A percentile compares a stretch with the other conserved stretches of the same genome.
Evolutionary conservation across 2,329 filamentous ascomycete genomes (phyloP).

Genomic region (Hypoxylon sp.): DNA sequence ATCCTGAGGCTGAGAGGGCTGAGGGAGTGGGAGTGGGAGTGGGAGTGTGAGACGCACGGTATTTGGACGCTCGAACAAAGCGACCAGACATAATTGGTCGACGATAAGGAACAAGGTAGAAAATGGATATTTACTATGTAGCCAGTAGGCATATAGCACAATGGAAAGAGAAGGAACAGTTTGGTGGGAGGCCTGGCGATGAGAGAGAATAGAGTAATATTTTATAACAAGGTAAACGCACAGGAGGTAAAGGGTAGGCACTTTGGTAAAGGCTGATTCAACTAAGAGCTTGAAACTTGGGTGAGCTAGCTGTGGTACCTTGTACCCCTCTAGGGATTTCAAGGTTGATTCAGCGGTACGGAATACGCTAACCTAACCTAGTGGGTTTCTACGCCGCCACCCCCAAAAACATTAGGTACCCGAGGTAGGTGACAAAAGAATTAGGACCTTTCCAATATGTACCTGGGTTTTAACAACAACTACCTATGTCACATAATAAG

Average conservation of each 20-base stretch:
- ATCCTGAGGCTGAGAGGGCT: constrained; percentile 7
- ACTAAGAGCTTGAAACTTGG: constrained; percentile 24
- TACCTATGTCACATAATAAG: too few relatives aligned
- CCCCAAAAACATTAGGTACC: background rate
- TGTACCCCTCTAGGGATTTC: background rate
- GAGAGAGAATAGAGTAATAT: constrained; percentile 28
- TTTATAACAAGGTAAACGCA: constrained; percentile 2
- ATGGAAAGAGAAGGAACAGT: constrained; percentile 5
- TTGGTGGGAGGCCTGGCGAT: constrained; percentile 22
- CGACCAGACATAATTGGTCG: constrained; percentile 66
- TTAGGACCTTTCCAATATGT: too few relatives aligned
- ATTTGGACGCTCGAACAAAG: constrained; percentile 76
- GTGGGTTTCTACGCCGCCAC: background rate
- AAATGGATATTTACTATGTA: constrained; percentile 18
- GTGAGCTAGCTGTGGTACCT: constrained; percentile 26
- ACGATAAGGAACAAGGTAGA: constrained; percentile 23
- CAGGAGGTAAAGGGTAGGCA: constrained; percentile 10
- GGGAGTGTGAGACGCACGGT: constrained; percentile 64
- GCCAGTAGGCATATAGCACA: constrained; percentile 14
- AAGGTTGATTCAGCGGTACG: too few relatives aligned
- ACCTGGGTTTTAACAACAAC: too few relatives aligned
- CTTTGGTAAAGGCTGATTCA: constrained; percentile 11
- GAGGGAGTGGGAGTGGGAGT: constrained; percentile 10
- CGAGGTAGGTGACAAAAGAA: too few relatives aligned
- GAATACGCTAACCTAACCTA: too few relatives aligned